A percentile compares a stretch with the other conserved stretches of the same genome.
These are phyloP conservation scores for Aureobasidium subglaciale DNA, from an alignment of 2,329 filamentous ascomycete genomes.

Conservation along the genomic window DNA sequence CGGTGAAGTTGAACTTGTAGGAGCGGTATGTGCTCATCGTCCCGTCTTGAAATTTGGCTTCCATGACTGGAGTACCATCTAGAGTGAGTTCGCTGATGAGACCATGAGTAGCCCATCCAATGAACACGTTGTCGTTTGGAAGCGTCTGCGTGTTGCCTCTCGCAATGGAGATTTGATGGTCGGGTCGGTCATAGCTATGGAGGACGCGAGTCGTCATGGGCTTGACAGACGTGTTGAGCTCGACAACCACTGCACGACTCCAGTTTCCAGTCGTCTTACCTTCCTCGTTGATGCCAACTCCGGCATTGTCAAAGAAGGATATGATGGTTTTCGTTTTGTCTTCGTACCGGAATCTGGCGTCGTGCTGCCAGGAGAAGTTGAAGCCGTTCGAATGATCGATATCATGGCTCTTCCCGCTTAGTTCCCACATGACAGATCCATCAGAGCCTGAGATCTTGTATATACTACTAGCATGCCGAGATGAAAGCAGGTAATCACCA, in stretches of 20 bases:
- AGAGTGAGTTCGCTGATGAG: conserved; percentile 29
- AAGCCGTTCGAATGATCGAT: conserved; percentile 25
- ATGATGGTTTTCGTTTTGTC: conserved; percentile 8
- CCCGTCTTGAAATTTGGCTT: conserved; percentile 27
- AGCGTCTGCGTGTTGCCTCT: conserved; percentile 32
- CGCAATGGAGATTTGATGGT: conserved; percentile 23
- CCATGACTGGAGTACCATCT: conserved; percentile 27
- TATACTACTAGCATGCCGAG: conserved; percentile 32
- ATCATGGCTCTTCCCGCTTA: conserved; percentile 27
- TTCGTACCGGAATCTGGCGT: conserved; percentile 25
- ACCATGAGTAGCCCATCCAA: conserved; percentile 30
- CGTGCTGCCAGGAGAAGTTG: conserved; percentile 32
- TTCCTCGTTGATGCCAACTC: not conserved
- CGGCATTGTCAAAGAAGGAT: conserved; percentile 14
- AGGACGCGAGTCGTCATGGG: conserved; percentile 1
- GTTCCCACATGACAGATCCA: conserved; percentile 32
- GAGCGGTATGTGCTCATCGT: conserved; percentile 33
- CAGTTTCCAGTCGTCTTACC: not conserved
- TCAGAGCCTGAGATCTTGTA: conserved; percentile 32
- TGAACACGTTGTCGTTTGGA: conserved; percentile 30
- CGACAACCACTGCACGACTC: conserved; percentile 6
- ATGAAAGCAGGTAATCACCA: conserved; percentile 34
- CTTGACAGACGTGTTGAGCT: not conserved
- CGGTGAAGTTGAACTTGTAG: conserved; percentile 33
- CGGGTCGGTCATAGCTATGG: conserved; percentile 28